Percentiles rank a stretch among this genome's conserved stretches.
Evolutionary conservation across 2,329 filamentous ascomycete genomes (phyloP).

Genomic region (Sporothrix brasiliensis): DNA sequence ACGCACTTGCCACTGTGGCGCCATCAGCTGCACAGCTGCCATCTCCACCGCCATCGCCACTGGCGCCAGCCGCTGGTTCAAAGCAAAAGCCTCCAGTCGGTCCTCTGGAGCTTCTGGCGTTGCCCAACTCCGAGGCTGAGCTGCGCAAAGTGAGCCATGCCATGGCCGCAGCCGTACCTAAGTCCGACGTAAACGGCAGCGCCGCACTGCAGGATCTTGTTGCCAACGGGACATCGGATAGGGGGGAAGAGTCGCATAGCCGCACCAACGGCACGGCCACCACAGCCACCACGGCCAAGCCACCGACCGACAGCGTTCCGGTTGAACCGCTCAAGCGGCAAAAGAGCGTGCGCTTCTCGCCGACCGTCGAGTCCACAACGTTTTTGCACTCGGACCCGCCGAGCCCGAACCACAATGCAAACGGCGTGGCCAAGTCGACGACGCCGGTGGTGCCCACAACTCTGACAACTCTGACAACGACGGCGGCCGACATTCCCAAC

Average conservation of each 20-base stretch:
- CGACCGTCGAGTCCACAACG: slow-evolving; percentile 66
- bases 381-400: slow-evolving; percentile 58
- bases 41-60: neutral
- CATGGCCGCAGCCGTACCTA: neutral
- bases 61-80: neutral
- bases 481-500: slow-evolving; percentile 46
- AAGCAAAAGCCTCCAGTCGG: slow-evolving; percentile 47
- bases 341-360: slow-evolving; percentile 73
- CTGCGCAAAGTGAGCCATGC: slow-evolving; percentile 35
- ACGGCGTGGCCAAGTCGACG: neutral
- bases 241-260: neutral
- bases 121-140: slow-evolving; percentile 60
- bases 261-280: neutral
- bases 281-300: neutral
- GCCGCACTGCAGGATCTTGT: neutral
- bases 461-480: neutral
- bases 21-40: slow-evolving; percentile 7
- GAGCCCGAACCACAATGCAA: slow-evolving; percentile 44
- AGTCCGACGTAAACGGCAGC: slow-evolving; percentile 1
- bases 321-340: slow-evolving; percentile 45
- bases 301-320: neutral
- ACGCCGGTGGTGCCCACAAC: neutral
- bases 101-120: slow-evolving; percentile 52
- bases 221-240: slow-evolving; percentile 5
- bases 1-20: neutral